Evolutionary conservation across 2,329 filamentous ascomycete genomes (phyloP), one percentile per base, ranked within the genome.

Genomic region (Stagonosporopsis vannaccii): DNA sequence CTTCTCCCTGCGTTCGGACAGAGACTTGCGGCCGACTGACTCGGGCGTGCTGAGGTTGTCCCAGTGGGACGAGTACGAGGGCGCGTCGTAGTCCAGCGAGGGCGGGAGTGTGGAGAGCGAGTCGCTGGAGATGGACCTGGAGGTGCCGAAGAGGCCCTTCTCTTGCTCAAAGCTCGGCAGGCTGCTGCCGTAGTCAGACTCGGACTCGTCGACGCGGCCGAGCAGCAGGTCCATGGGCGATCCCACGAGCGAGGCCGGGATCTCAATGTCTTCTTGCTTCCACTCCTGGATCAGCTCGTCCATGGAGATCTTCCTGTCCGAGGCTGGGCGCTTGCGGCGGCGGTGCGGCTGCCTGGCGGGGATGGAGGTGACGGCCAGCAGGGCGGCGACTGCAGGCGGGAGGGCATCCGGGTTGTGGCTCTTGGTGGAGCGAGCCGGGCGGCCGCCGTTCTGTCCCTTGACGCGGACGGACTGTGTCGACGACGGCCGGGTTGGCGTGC

Each of bases 311-410:
- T 70, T 72, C 56, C 75, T 75, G 51, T 75, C 67, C 75, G 72
- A 68, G 7, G 63, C 77, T 65, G 70, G 80, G 70, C 60, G 76
- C 69, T 69, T 78, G 73, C 74, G 58, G 12, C 74, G 73, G 9
- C 75, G 75, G 58, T 74, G 72, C 3, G 74, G 76, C 56, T 81
- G 82, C 19, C 80, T 79, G 3, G 85, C 32, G n/a, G 48, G 85
- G 44, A 88, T 87, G 2, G 83, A 75, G 2, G 85, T 88, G 41
- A 85, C 80, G 51, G 85, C 82, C 30, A 88, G 74, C 51, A 88
- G 74, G 9, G 83, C 84, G 23, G 83, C 84, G 46, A 87, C 80
- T 20, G 84, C 80, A n/a, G 81, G 78, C 15, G 83, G 82, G 5
- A 86, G 68, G 9, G 79, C 78, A 63, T 75, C 79, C 56, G 71